A percentile compares a stretch with the other conserved stretches of the same genome.
phyloP scores from a whole-genome alignment of 2,329 filamentous ascomycete species.

The Fusarium sp. region DNA sequence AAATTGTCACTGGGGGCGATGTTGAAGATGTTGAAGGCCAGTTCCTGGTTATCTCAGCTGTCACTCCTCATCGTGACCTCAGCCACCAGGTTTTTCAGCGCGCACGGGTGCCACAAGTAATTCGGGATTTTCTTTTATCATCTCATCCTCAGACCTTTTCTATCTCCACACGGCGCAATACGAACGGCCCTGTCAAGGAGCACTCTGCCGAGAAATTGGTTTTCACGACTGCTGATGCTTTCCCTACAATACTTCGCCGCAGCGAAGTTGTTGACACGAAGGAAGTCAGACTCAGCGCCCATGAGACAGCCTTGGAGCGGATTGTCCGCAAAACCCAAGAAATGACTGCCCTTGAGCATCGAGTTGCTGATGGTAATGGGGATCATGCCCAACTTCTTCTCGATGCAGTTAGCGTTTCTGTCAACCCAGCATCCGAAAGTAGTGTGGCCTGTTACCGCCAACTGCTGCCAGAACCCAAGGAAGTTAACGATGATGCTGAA shows the following conservation, averaged over 20 bases:
- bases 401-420: conserved; percentile 79
- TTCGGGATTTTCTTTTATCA: conserved; percentile 86
- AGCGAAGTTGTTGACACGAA: conserved; percentile 81
- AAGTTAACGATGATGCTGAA: conserved; percentile 53
- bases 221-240: conserved; percentile 84
- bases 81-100: conserved; percentile 87
- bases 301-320: conserved; percentile 90
- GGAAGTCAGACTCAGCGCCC: conserved; percentile 73
- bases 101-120: conserved; percentile 81
- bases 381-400: conserved; percentile 74
- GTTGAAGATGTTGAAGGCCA: conserved; percentile 89
- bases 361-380: conserved; percentile 76
- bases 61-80: conserved; percentile 85
- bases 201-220: conserved; percentile 86
- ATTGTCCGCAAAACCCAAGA: conserved; percentile 92
- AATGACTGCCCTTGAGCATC: conserved; percentile 78
- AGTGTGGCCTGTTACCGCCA: conserved; percentile 82
- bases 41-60: conserved; percentile 82
- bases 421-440: conserved; percentile 77
- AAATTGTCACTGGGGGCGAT: conserved; percentile 75
- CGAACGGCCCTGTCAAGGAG: conserved; percentile 73
- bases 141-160: conserved; percentile 83
- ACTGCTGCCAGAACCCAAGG: conserved; percentile 67
- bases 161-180: conserved; percentile 76
- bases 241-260: conserved; percentile 88